Conservation (phyloP, 495 filamentous ascomycete species). For the Penicillium coffeae region DNA sequence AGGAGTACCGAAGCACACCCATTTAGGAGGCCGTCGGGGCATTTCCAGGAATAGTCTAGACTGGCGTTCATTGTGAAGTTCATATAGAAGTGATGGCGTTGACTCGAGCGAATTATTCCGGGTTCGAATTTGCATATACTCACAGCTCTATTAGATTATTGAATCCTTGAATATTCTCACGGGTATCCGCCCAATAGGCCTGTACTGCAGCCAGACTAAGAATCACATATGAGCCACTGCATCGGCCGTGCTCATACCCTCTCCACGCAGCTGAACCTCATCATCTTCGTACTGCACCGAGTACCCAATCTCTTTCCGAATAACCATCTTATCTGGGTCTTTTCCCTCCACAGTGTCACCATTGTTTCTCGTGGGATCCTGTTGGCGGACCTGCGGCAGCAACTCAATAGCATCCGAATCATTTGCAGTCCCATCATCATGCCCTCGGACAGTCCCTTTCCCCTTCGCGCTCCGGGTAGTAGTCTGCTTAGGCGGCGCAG, state of each 20-base stretch:
- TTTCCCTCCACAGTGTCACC: slow-evolving; percentile 19
- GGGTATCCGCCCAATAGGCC: too few species aligned
- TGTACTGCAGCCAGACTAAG: too few species aligned
- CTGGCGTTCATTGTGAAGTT: slow-evolving; percentile 1
- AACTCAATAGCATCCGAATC: slow-evolving; percentile 18
- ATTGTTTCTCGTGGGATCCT: slow-evolving; percentile 20
- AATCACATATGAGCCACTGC: slow-evolving; percentile 18
- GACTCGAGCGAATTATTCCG: too few species aligned
- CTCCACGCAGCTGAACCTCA: slow-evolving; percentile 4
- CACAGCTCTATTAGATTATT: too few species aligned
- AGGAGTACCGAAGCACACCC: slow-evolving; percentile 78
- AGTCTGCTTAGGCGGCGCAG: background rate
- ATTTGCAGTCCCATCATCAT: background rate
- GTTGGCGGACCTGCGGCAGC: slow-evolving; percentile 11
- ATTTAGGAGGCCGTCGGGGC: slow-evolving; percentile 47
- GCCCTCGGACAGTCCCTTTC: background rate
- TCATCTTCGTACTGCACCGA: slow-evolving; percentile 30
- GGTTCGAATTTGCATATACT: too few species aligned
- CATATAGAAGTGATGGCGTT: background rate
- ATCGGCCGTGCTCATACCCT: slow-evolving; percentile 4
- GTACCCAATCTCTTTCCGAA: slow-evolving; percentile 44
- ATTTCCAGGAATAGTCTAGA: background rate
- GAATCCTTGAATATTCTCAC: too few species aligned
- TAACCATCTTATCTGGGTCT: slow-evolving; percentile 40
- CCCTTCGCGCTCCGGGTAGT: background rate